phyloP scores from a whole-genome alignment of 495 filamentous ascomycete genomes.

The Penicillium desertorum region DNA sequence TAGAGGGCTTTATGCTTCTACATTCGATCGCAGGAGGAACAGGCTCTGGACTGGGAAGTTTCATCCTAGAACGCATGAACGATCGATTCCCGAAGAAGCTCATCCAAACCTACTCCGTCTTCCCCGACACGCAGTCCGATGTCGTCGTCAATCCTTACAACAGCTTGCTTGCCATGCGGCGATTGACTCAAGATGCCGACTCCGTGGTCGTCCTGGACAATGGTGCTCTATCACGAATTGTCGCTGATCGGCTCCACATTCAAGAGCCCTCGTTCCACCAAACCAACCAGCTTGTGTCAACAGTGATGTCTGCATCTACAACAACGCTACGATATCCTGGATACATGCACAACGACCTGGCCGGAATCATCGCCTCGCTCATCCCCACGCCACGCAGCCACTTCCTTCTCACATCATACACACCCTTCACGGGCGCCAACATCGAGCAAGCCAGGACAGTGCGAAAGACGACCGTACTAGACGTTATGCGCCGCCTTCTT shows the following conservation, averaged over 20 bases:
- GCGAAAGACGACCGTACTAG: constrained; percentile 93
- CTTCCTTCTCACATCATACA: constrained; percentile 97
- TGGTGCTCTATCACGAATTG: constrained; percentile 88
- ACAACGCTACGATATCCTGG: constrained; percentile 95
- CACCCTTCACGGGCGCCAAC: constrained; percentile 92
- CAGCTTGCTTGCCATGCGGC: constrained; percentile 85
- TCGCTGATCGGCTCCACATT: constrained; percentile 89
- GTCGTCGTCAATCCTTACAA: constrained; percentile 99
- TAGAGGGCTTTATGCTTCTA: constrained; percentile 98
- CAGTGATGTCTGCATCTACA: constrained; percentile 97
- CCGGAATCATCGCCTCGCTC: constrained; percentile 91
- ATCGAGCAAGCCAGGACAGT: constrained; percentile 96
- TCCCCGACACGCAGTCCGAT: constrained; percentile 85
- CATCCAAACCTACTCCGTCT: constrained; percentile 98
- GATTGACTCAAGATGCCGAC: constrained; percentile 93
- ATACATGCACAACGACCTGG: constrained; percentile 99
- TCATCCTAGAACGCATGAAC: constrained; percentile 93
- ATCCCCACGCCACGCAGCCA: constrained; percentile 96
- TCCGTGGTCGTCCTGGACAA: constrained; percentile 98
- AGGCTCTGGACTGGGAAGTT: constrained; percentile 90
- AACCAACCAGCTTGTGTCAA: constrained; percentile 95
- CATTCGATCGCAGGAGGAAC: constrained; percentile 98
- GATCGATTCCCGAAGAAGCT: constrained; percentile 98
- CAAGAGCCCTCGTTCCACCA: constrained; percentile 94
- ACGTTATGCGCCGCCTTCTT: constrained; percentile 93